phyloP scores from a whole-genome alignment of 1,284 basidiomycete genomes.

The Schizophyllum commune region DNA sequence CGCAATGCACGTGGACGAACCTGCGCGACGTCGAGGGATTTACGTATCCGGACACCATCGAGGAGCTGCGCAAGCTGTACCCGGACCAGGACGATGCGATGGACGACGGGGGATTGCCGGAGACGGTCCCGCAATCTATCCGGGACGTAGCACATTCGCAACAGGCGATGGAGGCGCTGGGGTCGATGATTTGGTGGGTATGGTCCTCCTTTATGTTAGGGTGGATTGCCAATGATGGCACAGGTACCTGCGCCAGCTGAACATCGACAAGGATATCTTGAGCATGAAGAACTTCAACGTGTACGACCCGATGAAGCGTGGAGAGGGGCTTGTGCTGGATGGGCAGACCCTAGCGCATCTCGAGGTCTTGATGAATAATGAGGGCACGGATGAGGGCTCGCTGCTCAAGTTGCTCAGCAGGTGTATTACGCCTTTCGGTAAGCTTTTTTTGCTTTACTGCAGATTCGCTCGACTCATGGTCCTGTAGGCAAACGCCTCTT shows the following conservation, averaged over 20 bases:
- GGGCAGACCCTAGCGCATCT: conserved; percentile 92
- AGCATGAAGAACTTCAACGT: conserved; percentile 95
- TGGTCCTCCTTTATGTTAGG: background rate
- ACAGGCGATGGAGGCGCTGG: conserved; percentile 75
- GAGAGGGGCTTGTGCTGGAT: conserved; percentile 79
- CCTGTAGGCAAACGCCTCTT: conserved; percentile 80
- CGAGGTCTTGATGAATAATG: conserved; percentile 88
- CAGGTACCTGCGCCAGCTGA: conserved; percentile 84
- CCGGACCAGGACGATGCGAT: conserved; percentile 40
- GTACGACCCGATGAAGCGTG: conserved; percentile 89
- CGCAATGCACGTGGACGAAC: conserved; percentile 81
- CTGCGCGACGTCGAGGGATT: conserved; percentile 81
- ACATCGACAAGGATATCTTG: conserved; percentile 89
- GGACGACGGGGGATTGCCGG: conserved; percentile 43
- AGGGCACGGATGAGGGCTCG: conserved; percentile 86
- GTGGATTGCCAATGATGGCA: background rate
- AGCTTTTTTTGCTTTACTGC: too few relatives aligned
- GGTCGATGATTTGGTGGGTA: conserved; percentile 76
- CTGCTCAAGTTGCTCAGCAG: conserved; percentile 77
- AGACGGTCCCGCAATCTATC: conserved; percentile 67
- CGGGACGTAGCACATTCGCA: conserved; percentile 59
- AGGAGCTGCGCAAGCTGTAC: conserved; percentile 68
- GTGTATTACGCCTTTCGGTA: conserved; percentile 87
- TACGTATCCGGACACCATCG: conserved; percentile 62
- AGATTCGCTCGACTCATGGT: too few relatives aligned